Percentiles rank a stretch among this genome's conserved stretches.
Conservation (phyloP, 2,329 filamentous ascomycete genomes). For the Elsinoe ampelina region DNA sequence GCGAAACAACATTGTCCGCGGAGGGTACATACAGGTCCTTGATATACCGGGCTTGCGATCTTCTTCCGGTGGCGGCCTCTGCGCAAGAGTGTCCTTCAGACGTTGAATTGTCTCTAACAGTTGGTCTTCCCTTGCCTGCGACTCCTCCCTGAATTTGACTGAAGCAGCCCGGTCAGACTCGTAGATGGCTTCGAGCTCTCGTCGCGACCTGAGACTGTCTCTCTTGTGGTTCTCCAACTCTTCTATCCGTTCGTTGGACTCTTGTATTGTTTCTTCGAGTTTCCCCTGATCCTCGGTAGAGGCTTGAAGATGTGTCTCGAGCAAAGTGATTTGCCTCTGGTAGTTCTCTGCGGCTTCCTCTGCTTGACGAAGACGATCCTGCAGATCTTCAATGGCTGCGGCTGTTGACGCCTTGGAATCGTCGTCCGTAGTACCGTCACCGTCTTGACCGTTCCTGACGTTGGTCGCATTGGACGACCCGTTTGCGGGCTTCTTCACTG, state of each 20-base stretch:
- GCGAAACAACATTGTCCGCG: not conserved
- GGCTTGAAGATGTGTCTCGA: conserved; percentile 81
- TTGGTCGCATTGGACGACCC: conserved; percentile 14
- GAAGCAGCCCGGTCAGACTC: conserved; percentile 81
- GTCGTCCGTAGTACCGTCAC: conserved; percentile 36
- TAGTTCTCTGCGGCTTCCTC: conserved; percentile 57
- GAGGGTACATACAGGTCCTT: conserved; percentile 19
- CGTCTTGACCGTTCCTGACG: conserved; percentile 14
- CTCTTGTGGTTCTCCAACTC: conserved; percentile 73
- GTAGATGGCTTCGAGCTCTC: conserved; percentile 87
- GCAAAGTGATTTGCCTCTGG: conserved; percentile 72
- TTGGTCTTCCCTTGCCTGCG: conserved; percentile 74
- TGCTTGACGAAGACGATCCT: conserved; percentile 70
- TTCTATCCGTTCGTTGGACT: conserved; percentile 76
- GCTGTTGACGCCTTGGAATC: conserved; percentile 72
- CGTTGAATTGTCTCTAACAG: conserved; percentile 84
- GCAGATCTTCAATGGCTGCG: conserved; percentile 72
- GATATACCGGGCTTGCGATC: conserved; percentile 45
- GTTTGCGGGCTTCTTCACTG: conserved; percentile 47
- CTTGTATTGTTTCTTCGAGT: conserved; percentile 79
- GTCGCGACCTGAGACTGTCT: conserved; percentile 70
- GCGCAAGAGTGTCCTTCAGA: conserved; percentile 78
- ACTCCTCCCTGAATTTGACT: conserved; percentile 86
- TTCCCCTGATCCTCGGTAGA: conserved; percentile 71
- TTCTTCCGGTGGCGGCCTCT: conserved; percentile 49